Evolutionary conservation across 352 stramenopile genomes (phyloP).

Genomic region (Phytophthora chlamydospora): DNA sequence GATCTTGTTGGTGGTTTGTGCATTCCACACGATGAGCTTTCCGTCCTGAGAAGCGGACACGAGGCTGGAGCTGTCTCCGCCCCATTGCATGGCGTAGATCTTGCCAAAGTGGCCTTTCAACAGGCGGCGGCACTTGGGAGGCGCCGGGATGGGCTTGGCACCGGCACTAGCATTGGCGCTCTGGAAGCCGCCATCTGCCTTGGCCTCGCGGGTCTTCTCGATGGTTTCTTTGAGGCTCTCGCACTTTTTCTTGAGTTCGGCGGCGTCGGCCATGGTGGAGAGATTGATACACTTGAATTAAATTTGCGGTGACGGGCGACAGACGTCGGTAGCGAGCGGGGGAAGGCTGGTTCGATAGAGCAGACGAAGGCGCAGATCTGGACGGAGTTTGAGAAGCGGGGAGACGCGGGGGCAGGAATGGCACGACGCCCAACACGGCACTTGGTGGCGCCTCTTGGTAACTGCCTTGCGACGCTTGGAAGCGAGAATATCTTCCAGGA

Average conservation of each 20-base stretch:
- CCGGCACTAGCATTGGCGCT: constrained; percentile 54
- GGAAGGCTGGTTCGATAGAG: constrained; percentile 4
- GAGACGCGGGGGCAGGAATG: constrained; percentile 14
- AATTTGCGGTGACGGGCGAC: constrained; percentile 3
- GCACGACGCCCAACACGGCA: neutral
- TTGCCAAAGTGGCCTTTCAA: constrained; percentile 99
- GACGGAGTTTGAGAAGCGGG: constrained; percentile 2
- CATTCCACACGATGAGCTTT: constrained; percentile 99
- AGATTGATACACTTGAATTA: neutral
- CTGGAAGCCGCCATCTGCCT: constrained; percentile 83
- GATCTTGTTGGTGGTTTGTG: constrained; percentile 96
- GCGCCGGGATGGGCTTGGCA: constrained; percentile 80
- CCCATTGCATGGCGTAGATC: constrained; percentile 99
- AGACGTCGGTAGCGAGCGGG: constrained; percentile 1
- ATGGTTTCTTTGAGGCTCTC: constrained; percentile 89
- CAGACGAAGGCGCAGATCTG: constrained; percentile 4
- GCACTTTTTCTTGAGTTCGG: constrained; percentile 89
- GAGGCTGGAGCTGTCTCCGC: constrained; percentile 90
- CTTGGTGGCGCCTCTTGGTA: no score
- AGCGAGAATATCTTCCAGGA: no score
- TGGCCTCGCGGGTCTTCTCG: constrained; percentile 80
- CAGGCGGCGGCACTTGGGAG: constrained; percentile 92
- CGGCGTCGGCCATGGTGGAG: constrained; percentile 67
- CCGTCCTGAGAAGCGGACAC: constrained; percentile 97
- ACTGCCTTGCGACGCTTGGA: no score